A percentile compares a stretch with the other conserved stretches of the same genome.
Evolutionary conservation across 2,329 filamentous ascomycete species (phyloP).

Genomic region (Scortechinia acanthostroma): DNA sequence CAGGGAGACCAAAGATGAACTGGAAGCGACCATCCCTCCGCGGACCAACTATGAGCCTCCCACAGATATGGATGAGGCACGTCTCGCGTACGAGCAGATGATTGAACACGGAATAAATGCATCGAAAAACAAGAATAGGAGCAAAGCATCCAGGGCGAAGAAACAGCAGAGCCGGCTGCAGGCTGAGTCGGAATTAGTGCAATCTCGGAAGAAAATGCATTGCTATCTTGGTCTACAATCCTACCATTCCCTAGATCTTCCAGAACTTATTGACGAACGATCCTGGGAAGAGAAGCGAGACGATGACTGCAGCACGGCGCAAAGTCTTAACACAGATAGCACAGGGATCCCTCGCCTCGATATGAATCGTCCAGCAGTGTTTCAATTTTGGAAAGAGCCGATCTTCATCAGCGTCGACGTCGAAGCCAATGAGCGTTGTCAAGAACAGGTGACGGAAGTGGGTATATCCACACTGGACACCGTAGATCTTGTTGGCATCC

Average conservation of each 20-base stretch:
- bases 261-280: too few relatives aligned
- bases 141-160: neutral
- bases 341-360: too few relatives aligned
- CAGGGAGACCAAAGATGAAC: slow-evolving; percentile 18
- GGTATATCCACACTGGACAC: slow-evolving; percentile 80
- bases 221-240: slow-evolving; percentile 3
- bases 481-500: slow-evolving; percentile 33
- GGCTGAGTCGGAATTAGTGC: slow-evolving; percentile 11
- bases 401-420: slow-evolving; percentile 77
- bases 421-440: slow-evolving; percentile 69
- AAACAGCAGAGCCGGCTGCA: neutral
- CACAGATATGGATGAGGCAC: neutral
- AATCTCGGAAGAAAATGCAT: slow-evolving; percentile 4
- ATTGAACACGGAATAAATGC: neutral
- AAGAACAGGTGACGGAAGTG: slow-evolving; percentile 71
- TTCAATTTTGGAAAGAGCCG: slow-evolving; percentile 39
- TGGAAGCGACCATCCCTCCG: slow-evolving; percentile 19
- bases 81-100: slow-evolving; percentile 14
- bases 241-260: too few relatives aligned
- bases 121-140: neutral
- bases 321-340: too few relatives aligned
- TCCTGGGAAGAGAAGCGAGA: too few relatives aligned
- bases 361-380: slow-evolving; percentile 31
- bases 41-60: slow-evolving; percentile 22
- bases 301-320: too few relatives aligned